Base-by-base conservation (phyloP, 495 filamentous ascomycete species). In the Hypoxylon intermedium region DNA sequence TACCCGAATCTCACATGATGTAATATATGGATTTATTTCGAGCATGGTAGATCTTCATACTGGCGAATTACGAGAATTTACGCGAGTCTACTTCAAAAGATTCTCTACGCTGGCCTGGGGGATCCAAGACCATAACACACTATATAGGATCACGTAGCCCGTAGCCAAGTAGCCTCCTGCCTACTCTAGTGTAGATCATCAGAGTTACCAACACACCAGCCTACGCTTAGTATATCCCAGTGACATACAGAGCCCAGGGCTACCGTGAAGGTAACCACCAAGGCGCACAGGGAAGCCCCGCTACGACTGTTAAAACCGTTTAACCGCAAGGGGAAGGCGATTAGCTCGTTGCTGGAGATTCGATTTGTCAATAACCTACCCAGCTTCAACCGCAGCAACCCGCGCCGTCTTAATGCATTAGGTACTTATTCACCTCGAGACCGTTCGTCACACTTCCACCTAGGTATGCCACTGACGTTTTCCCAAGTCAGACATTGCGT, bases 241-340 rank as follows among this genome's bases (percentile, higher is more conserved):
- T n/a, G n/a, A n/a, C n/a, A n/a, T n/a, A n/a, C n/a, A n/a, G n/a
- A n/a, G n/a, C n/a, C n/a, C n/a, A n/a, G n/a, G n/a, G n/a, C n/a
- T n/a, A n/a, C n/a, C n/a, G n/a, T n/a, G n/a, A n/a, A n/a, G n/a
- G n/a, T n/a, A n/a, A n/a, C n/a, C n/a, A n/a, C n/a, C n/a, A n/a
- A n/a, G n/a, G n/a, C 33, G 33, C 12, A 36, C 6, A 36, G 18
- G 18, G 13, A 30, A 34, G n/a, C 54, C 54, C 54, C 54, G 44
- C 53, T 42, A 11, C 13, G 16, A 13, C 16, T 38, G 1, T 12
- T 26, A 26, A 6, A 23, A 24, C 28, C 12, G 37, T 51, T 52
- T 52, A 52, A 45, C 46, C 47, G 24, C n/a, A 59, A 59, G 13
- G 15, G 55, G 55, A 51, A 59, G 55, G 55, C 55, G 33, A 51